Conservation (phyloP, 257 asterid genomes). For the Orobanche coerulescens region DNA sequence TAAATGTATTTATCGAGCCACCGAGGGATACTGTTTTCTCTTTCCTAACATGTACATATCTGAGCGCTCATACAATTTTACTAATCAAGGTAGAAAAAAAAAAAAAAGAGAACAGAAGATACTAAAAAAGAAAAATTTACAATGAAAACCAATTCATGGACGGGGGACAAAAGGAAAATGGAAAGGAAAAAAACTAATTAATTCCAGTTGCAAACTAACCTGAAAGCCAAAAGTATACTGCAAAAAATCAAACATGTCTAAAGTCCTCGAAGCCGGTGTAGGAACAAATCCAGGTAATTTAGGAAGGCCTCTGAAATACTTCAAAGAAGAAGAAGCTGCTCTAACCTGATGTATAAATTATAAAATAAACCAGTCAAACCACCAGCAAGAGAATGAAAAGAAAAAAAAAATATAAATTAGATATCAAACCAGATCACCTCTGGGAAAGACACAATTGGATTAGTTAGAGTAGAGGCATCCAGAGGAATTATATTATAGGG, state of each 20-base stretch:
- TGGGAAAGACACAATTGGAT: slow-evolving; percentile 57
- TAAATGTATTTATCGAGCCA: background rate
- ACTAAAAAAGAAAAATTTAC: background rate
- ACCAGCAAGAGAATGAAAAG: background rate
- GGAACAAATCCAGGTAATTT: slow-evolving; percentile 63
- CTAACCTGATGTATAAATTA: slow-evolving; percentile 54
- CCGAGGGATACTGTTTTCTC: background rate
- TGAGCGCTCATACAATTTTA: background rate
- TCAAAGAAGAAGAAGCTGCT: slow-evolving; percentile 75
- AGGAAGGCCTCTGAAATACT: slow-evolving; percentile 75
- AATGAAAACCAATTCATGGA: slow-evolving; percentile 14
- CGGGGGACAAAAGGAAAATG: too few species aligned
- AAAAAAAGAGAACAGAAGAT: slow-evolving; percentile 10
- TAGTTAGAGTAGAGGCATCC: slow-evolving; percentile 71
- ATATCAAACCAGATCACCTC: slow-evolving; percentile 52
- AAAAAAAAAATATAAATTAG: background rate
- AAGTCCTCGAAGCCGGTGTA: slow-evolving; percentile 56
- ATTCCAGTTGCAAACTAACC: slow-evolving; percentile 38
- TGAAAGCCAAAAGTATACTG: slow-evolving; percentile 86
- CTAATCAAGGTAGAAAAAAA: background rate
- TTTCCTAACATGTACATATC: background rate
- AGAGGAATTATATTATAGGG: slow-evolving; percentile 88
- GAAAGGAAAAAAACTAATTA: too few species aligned
- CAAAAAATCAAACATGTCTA: slow-evolving; percentile 76
- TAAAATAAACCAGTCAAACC: slow-evolving; percentile 22